Evolutionary conservation across 192 early-diverging fungal genomes (phyloP), one percentile per base, ranked within the genome.

Genomic region (Bifiguratus adelaidae): DNA sequence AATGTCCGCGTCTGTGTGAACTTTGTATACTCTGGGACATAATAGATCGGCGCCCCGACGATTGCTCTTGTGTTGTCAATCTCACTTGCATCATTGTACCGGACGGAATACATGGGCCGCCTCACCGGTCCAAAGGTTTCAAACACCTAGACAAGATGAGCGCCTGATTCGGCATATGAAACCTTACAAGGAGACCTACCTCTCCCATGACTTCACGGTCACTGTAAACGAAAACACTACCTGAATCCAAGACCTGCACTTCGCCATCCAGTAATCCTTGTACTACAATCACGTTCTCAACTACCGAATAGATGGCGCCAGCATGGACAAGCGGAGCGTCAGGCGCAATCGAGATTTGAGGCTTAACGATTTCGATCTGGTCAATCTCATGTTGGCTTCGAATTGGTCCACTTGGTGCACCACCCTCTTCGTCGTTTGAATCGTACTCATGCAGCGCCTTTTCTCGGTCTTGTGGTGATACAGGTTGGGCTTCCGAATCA

Each of bases 91-190:
- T 56, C 54, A 49, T 81, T 75, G 60, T 89, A 89, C 11, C 86
- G 71, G 11, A 98, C 73, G 12, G 78, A 76, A 59, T 94, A 96
- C 35, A 88, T 57, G 3, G 95, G 95, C 24, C 72, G 63, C 1
- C 67, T 50, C 1, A 98, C 82, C 7, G 90, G 91, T 4, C 95
- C 95, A 74, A 98, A 91, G 0, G 89, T 90, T 42, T 98, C 95
- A 68, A 80, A 92, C 9, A 90, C 61, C 75, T 77, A 47, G 18
- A 25, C 11, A 15, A 23, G 1, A 38, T 30, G 42, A 16, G 4
- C 1, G 27, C 24, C 12, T 22, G 29, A n/a, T 47, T 28, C 42
- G n/a, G n/a, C 12, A 29, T 9, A 13, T 41, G 45, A 23, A 41
- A 26, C 19, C 42, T 41, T 21, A 60, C 56, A 22, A 67, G 33